phyloP scores from a whole-genome alignment of 2,329 filamentous ascomycete species.

The Lasiodiplodia citricola region DNA sequence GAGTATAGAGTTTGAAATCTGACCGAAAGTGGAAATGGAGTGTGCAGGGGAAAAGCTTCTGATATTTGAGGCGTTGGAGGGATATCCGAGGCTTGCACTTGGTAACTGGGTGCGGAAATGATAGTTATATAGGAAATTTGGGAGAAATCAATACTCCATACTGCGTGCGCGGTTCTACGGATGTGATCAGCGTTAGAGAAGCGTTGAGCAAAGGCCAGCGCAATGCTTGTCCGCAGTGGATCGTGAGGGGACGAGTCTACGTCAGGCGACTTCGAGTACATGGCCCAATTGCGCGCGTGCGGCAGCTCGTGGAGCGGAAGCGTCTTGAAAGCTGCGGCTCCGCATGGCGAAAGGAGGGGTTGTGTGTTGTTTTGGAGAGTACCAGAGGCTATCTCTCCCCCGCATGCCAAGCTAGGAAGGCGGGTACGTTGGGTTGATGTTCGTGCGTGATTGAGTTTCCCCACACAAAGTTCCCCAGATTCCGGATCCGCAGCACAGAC shows the following conservation, averaged over 20 bases:
- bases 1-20: neutral
- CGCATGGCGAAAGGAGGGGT: neutral
- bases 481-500: slow-evolving; percentile 15
- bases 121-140: neutral
- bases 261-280: neutral
- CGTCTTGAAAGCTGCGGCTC: slow-evolving; percentile 8
- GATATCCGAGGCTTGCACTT: neutral
- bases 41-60: neutral
- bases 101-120: neutral
- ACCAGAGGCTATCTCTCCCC: neutral
- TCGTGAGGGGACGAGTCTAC: neutral
- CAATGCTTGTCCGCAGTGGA: neutral
- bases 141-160: neutral
- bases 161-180: neutral
- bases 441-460: neutral
- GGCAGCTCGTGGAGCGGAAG: slow-evolving; percentile 2
- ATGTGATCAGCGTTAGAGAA: neutral
- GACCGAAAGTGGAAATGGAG: neutral
- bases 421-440: neutral
- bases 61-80: neutral
- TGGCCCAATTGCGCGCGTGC: slow-evolving; percentile 4
- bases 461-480: slow-evolving; percentile 18
- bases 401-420: slow-evolving; percentile 2
- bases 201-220: neutral
- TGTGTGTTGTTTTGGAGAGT: neutral